Base-by-base conservation (phyloP, 139 green algal species). In the Gonium pectorale region DNA sequence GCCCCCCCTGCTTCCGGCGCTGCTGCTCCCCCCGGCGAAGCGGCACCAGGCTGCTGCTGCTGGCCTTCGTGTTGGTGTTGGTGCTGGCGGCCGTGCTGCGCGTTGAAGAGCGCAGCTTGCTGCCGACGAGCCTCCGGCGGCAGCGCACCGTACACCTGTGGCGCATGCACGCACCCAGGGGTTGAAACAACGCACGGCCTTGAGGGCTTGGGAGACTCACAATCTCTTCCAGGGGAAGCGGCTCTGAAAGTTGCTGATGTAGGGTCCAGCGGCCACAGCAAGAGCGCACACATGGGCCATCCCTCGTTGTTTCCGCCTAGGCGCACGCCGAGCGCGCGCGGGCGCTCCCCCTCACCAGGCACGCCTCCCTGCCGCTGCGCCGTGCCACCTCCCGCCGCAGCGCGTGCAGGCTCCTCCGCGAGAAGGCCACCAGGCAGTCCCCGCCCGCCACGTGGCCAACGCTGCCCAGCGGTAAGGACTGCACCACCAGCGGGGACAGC, bases 351-450 rank as follows among this genome's bases (percentile, higher is more conserved):
- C 67, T 38, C 52, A 86, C 80, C 80, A 86, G 21, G 54, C 52
- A 73, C 52, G 68, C 67, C 51, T 70, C 67, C 40, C 41, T 31
- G 21, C 44, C 66, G n/a, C 11, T 69, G 38, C 70, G 59, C 35
- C 81, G 44, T 71, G 60, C 31, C 70, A 87, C 85, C 69, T 89
- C 85, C 41, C 85, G 63, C 77, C 82, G 64, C 54, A 89, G 59
- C 35, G 26, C 85, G 29, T 89, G 85, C 85, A 89, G 74, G 1
- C 27, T 46, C 7, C 85, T 22, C 41, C 85, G 67, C 0, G 71
- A 86, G 88, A 99, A 99, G 35, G 96, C 97, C 26, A 99, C 96
- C 9, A 99, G 80, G 80, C 93, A 97, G 92, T 99, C 97, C 0
- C 97, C 97, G 6, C 90, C 83, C 90, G 93, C 67, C 44, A 98